phyloP scores from a whole-genome alignment of 139 green algal species.

The Microglena sp. region DNA sequence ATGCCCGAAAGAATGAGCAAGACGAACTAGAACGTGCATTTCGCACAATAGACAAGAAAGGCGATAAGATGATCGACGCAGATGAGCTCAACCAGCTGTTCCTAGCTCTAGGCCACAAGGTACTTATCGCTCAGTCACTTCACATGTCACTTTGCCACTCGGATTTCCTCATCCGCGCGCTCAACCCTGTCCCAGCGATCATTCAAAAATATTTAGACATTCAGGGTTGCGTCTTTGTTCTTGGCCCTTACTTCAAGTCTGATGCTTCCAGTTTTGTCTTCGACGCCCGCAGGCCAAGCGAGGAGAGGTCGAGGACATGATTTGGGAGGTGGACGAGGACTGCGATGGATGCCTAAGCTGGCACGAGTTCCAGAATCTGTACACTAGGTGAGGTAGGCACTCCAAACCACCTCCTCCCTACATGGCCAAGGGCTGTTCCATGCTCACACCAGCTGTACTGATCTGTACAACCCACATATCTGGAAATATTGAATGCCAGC shows the following conservation, averaged over 20 bases:
- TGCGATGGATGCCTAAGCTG: conserved; percentile 64
- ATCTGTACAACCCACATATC: no score
- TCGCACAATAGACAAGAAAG: conserved; percentile 68
- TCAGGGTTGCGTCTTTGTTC: no score
- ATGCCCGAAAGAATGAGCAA: conserved; percentile 74
- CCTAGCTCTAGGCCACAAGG: conserved; percentile 52
- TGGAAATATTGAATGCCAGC: no score
- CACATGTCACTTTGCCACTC: no score
- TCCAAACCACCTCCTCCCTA: background rate
- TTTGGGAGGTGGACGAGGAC: conserved; percentile 98
- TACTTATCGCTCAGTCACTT: no score
- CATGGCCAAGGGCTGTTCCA: background rate
- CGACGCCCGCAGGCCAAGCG: conserved; percentile 39
- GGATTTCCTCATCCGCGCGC: no score
- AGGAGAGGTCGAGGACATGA: conserved; percentile 85
- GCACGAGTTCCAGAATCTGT: conserved; percentile 83
- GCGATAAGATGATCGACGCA: conserved; percentile 69
- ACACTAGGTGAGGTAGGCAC: conserved; percentile 67
- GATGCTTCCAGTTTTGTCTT: no score
- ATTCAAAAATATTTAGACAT: no score
- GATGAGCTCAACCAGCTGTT: conserved; percentile 74
- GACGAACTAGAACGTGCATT: conserved; percentile 73
- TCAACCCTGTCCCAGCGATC: no score
- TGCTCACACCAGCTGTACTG: conserved; percentile 1
- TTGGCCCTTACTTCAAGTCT: no score